Base-by-base conservation (phyloP, 306 rosid genomes). In the Trifolium fragiferum region DNA sequence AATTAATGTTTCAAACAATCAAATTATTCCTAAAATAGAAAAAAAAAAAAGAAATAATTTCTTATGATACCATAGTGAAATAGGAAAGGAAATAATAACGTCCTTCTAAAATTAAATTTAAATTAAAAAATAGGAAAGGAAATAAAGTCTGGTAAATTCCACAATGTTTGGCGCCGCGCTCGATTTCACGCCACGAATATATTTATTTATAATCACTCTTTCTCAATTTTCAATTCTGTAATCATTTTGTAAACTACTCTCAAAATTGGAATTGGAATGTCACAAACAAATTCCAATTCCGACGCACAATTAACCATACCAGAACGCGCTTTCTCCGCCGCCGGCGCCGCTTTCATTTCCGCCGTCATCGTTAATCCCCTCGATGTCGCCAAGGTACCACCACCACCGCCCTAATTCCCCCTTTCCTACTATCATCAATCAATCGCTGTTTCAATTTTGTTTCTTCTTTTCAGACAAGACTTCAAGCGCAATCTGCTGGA, bases 401-500 rank as follows among this genome's bases (percentile, higher is more conserved):
- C 14, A 44, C 2, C 16, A 3, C 1, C 1, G 1, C 7, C 9
- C 40, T 58, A 43, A 38, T 38, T 40, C 33, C 20, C 33, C 13
- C 5, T 9, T 43, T 21, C 23, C 54, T 3, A 41, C 32, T 13
- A 12, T 12, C 35, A 18, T 64, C 32, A n/a, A 32, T 35, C n/a
- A 44, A 12, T 58, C 27, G 8, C 1, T 30, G 0, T 32, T 33
- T 38, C 15, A 30, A 15, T 40, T 3, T 11, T 25, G 8, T 27
- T 10, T 53, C 0, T 7, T 5, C 8, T 14, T 62, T 82, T 30
- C 88, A 93, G 97, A 93, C 93, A 21, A 88, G 99, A 68, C 87
- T 94, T 64, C 99, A 94, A 85, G 97, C 99, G 0, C 99, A 94
- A 71, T 95, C 99, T 74, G 97, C 97, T 0, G 98, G 97, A 74